These are phyloP conservation scores for Cyberlindnera saturnus DNA, from an alignment of 805 yeast genomes.

Conservation along the genomic window DNA sequence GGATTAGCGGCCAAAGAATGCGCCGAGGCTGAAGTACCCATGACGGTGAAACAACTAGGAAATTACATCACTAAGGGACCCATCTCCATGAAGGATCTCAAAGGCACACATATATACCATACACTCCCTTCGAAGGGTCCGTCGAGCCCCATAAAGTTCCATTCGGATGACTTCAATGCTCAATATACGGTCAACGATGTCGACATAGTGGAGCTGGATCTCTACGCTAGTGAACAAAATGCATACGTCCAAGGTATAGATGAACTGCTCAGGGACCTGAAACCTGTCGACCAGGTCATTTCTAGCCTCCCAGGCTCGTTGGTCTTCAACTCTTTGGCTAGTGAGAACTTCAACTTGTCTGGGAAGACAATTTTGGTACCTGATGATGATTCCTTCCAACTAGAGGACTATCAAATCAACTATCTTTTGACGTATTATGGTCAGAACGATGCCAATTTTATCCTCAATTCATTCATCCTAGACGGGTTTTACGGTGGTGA, in stretches of 20 bases:
- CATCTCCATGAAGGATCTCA: slow-evolving; percentile 22
- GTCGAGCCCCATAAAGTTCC: slow-evolving; percentile 27
- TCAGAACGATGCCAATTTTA: slow-evolving; percentile 19
- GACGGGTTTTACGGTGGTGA: slow-evolving; percentile 43
- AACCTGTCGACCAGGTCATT: slow-evolving; percentile 32
- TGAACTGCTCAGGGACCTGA: slow-evolving; percentile 32
- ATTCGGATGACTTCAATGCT: slow-evolving; percentile 6
- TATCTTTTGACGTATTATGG: slow-evolving; percentile 35
- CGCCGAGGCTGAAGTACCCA: neutral
- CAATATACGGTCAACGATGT: slow-evolving; percentile 33
- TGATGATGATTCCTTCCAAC: slow-evolving; percentile 31
- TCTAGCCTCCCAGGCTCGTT: neutral
- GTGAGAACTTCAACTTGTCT: slow-evolving; percentile 5
- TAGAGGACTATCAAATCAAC: slow-evolving; percentile 37
- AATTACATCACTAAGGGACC: slow-evolving; percentile 33
- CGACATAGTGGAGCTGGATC: slow-evolving; percentile 50
- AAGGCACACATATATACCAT: slow-evolving; percentile 17
- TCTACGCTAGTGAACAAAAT: slow-evolving; percentile 54
- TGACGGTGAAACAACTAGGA: slow-evolving; percentile 13
- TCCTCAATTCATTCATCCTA: slow-evolving; percentile 31
- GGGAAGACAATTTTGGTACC: slow-evolving; percentile 44
- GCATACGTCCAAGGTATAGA: slow-evolving; percentile 65
- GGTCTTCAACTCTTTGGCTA: slow-evolving; percentile 1
- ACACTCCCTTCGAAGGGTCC: neutral
- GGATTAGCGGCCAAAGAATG: neutral